Percentiles rank a stretch among this genome's conserved stretches.
phyloP scores from a whole-genome alignment of 352 stramenopile species.

The Globisporangium perplexum region DNA sequence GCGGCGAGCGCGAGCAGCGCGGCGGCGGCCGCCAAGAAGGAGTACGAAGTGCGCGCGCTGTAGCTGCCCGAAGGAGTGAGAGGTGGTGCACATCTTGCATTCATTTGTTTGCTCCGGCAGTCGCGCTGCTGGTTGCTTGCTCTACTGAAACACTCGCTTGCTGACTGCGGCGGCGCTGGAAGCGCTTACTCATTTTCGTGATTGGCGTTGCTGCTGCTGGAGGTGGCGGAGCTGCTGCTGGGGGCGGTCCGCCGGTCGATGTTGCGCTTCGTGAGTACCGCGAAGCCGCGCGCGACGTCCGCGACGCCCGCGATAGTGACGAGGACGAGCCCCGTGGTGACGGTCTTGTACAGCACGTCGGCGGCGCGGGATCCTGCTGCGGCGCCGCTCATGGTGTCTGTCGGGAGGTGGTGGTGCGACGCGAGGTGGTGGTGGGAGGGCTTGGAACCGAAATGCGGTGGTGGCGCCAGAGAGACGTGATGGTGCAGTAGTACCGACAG shows the following conservation, averaged over 20 bases:
- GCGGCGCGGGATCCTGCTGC: constrained; percentile 38
- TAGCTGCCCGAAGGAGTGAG: constrained; percentile 13
- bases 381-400: constrained; percentile 13
- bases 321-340: constrained; percentile 66
- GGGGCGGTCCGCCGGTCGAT: constrained; percentile 42
- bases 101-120: constrained; percentile 1
- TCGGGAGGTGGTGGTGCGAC: not conserved
- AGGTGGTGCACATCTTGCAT: not conserved
- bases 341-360: constrained; percentile 79
- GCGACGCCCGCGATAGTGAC: constrained; percentile 58
- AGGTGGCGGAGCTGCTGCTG: constrained; percentile 15
- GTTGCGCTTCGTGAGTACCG: constrained; percentile 77
- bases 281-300: constrained; percentile 77
- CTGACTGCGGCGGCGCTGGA: too few species aligned
- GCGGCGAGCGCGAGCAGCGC: constrained; percentile 26
- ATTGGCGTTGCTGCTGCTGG: not conserved
- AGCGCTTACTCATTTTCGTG: constrained; percentile 27
- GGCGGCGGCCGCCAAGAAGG: constrained; percentile 47
- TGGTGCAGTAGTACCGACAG: not conserved
- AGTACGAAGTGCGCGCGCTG: constrained; percentile 58
- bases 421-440: not conserved
- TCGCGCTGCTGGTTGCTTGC: not conserved
- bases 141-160: constrained; percentile 17
- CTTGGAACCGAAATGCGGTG: not conserved
- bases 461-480: not conserved